These are phyloP conservation scores for Backusella sp. DNA, from an alignment of 192 early-diverging fungal species.

Conservation along the genomic window DNA sequence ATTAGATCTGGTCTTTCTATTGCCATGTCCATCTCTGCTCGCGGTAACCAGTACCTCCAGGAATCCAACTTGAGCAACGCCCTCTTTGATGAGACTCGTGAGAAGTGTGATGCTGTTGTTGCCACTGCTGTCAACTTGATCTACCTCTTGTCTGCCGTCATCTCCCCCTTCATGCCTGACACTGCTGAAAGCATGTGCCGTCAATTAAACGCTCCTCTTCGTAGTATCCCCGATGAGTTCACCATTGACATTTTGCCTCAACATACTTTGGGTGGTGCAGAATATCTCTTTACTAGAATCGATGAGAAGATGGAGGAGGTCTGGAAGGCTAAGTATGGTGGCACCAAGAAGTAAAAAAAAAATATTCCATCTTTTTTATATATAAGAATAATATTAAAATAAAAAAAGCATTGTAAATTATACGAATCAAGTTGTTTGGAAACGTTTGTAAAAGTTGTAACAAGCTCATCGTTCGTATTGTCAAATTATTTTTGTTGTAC, in stretches of 20 bases:
- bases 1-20: slow-evolving; percentile 76
- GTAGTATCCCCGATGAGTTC: slow-evolving; percentile 77
- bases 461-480: neutral
- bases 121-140: slow-evolving; percentile 80
- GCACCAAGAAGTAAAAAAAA: neutral
- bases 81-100: slow-evolving; percentile 74
- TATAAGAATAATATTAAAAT: neutral
- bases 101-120: slow-evolving; percentile 86
- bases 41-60: slow-evolving; percentile 95
- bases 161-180: slow-evolving; percentile 92
- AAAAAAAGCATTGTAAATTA: neutral
- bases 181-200: slow-evolving; percentile 75
- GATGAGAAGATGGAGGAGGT: slow-evolving; percentile 82
- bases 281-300: slow-evolving; percentile 90
- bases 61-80: slow-evolving; percentile 89
- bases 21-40: slow-evolving; percentile 93
- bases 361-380: neutral
- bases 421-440: neutral
- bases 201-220: slow-evolving; percentile 83
- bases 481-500: neutral
- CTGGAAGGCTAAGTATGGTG: slow-evolving; percentile 76
- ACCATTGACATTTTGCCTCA: slow-evolving; percentile 73
- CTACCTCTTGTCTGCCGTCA: slow-evolving; percentile 84
- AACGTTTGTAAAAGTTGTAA: neutral
- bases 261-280: slow-evolving; percentile 82